Evolutionary conservation across 2,329 filamentous ascomycete genomes (phyloP), one percentile per base, ranked within the genome.

Genomic region (Thelonectria discophora): DNA sequence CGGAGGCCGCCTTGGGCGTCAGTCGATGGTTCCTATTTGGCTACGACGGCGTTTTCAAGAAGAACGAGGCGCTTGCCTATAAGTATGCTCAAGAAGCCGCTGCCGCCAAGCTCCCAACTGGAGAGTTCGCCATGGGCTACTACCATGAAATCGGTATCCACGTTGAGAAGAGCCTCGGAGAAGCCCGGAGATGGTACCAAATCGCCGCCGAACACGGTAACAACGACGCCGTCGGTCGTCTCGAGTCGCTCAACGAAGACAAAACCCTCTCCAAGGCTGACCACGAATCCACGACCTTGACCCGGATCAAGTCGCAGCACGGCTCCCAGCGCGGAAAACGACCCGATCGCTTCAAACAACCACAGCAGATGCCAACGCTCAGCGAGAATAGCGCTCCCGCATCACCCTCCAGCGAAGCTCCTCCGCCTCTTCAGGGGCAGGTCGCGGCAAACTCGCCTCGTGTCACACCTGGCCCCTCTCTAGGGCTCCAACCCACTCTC

Each of bases 1-100:
- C 93, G 0, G 95, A 99, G 75, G 95, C 94, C 0, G 93, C 97
- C 62, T 91, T 99, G 78, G 93, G 94, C 27, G 93, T 99, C 63
- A 98, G 94, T 78, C 95, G 97, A 77, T 99, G 95, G 95, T 99
- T 98, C 74, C 84, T 99, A 27, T 98, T 97, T 72, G 95, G 95
- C 3, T 94, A 95, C 67, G 94, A 98, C 68, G 90, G 90, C 20
- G 84, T 96, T 7, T 97, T 99, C 73, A 87, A 92, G 62, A 98
- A 98, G 83, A 98, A 97, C 72, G 95, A 99, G 77, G 91, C 94
- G 74, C 81, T 98, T 50, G 94, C 95, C 7, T 99, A 92, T 78
- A 90, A 88, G 53, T 98, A 97, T 73, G 95, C 95, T 1, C 88
- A 94, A 70, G 87, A 94, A 67, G 95, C 95, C 11, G 94, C 95